Percentiles rank a stretch among this genome's conserved stretches.
These are phyloP conservation scores for Solidago caesia DNA, from an alignment of 129 eudicot species.

Conservation along the genomic window DNA sequence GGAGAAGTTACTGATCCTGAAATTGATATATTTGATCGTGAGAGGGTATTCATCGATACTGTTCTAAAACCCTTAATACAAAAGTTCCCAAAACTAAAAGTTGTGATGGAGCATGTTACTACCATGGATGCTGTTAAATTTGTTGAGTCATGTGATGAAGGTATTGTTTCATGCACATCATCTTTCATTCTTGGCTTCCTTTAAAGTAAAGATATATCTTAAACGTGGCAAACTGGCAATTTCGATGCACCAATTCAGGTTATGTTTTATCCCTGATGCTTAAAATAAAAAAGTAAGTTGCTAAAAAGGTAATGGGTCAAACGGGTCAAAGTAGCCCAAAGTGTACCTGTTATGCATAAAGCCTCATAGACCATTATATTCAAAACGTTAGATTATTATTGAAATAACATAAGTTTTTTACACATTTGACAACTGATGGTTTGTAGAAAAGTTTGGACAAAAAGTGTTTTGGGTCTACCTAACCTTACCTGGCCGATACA, in stretches of 20 bases:
- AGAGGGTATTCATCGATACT: slow-evolving; percentile 78
- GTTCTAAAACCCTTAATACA: slow-evolving; percentile 69
- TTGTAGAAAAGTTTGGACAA: background rate
- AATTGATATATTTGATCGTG: slow-evolving; percentile 92
- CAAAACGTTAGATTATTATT: background rate
- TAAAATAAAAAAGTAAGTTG: background rate
- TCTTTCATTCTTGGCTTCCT: background rate
- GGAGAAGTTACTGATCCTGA: slow-evolving; percentile 92
- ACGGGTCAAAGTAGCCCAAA: background rate
- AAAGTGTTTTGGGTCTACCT: background rate
- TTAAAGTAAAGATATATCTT: background rate
- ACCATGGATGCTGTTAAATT: slow-evolving; percentile 84
- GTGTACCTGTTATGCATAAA: background rate
- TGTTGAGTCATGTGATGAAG: slow-evolving; percentile 80
- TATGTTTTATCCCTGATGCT: background rate
- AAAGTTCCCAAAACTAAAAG: slow-evolving; percentile 70
- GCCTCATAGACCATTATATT: background rate
- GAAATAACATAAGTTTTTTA: background rate
- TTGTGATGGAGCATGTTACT: slow-evolving; percentile 98
- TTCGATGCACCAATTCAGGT: background rate
- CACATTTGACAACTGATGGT: background rate
- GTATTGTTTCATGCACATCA: slow-evolving; percentile 35
- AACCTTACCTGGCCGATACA: background rate
- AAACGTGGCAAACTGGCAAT: background rate
- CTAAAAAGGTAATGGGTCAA: background rate